These are phyloP conservation scores for Helichrysum umbraculigerum DNA, from an alignment of 129 eudicot genomes.

Conservation along the genomic window DNA sequence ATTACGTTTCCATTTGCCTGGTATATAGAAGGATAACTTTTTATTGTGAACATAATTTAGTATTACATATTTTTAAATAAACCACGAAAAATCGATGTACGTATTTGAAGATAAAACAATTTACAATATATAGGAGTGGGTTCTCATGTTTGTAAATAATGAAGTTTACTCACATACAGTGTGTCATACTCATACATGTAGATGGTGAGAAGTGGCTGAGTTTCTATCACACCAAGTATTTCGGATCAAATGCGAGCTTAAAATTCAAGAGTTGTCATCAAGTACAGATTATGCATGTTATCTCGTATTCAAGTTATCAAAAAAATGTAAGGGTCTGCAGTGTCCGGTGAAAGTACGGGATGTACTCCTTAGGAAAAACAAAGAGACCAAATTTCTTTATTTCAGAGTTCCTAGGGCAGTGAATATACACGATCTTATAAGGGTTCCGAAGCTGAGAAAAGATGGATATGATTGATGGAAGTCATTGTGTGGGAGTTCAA, in stretches of 20 bases:
- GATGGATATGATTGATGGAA: slow-evolving; percentile 3
- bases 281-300: neutral
- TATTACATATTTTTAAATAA: too few species aligned
- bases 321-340: neutral
- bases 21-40: too few species aligned
- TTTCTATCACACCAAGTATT: neutral
- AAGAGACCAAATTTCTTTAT: neutral
- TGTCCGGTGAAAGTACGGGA: neutral
- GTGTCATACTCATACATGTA: neutral
- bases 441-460: neutral
- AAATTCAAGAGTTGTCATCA: neutral
- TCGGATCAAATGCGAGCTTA: neutral
- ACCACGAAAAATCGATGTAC: too few species aligned
- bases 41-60: too few species aligned
- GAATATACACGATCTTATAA: neutral
- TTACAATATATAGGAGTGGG: neutral
- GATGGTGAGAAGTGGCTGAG: neutral
- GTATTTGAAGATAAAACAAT: too few species aligned
- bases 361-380: neutral
- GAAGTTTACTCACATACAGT: neutral
- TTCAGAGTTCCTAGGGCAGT: neutral
- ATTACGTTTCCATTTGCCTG: too few species aligned
- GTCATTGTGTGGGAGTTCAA: neutral
- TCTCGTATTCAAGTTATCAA: neutral
- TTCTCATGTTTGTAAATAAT: too few species aligned